Conservation (phyloP, 176 grass and related monocot genomes). For the Oryza nivara region DNA sequence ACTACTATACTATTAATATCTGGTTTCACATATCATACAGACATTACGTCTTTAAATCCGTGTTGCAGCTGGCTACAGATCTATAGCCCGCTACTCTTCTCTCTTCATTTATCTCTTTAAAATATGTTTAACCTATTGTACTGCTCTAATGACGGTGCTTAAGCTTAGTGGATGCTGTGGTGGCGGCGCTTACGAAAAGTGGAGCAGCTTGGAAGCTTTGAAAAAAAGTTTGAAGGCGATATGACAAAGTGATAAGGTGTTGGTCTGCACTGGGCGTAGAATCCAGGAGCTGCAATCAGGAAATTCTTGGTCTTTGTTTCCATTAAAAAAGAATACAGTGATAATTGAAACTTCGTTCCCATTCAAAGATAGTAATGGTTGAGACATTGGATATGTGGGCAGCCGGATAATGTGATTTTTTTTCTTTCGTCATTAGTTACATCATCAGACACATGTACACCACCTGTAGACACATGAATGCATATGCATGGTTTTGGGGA, state of each 20-base stretch:
- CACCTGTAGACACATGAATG: background rate
- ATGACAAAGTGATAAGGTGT: background rate
- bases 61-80: no score
- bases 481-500: background rate
- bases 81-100: no score
- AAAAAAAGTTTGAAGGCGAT: background rate
- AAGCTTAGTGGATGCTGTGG: background rate
- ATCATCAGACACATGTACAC: background rate
- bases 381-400: background rate
- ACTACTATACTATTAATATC: no score
- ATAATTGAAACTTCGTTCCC: background rate
- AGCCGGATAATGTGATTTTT: background rate
- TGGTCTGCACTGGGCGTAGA: background rate
- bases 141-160: background rate
- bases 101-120: no score
- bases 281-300: background rate
- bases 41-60: no score
- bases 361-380: background rate
- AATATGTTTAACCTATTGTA: no score
- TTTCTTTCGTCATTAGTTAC: background rate
- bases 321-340: background rate
- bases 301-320: background rate
- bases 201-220: background rate
- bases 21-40: no score
- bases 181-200: background rate